Evolutionary conservation across 352 stramenopile genomes (phyloP).

Genomic region (Phytophthora cactorum): DNA sequence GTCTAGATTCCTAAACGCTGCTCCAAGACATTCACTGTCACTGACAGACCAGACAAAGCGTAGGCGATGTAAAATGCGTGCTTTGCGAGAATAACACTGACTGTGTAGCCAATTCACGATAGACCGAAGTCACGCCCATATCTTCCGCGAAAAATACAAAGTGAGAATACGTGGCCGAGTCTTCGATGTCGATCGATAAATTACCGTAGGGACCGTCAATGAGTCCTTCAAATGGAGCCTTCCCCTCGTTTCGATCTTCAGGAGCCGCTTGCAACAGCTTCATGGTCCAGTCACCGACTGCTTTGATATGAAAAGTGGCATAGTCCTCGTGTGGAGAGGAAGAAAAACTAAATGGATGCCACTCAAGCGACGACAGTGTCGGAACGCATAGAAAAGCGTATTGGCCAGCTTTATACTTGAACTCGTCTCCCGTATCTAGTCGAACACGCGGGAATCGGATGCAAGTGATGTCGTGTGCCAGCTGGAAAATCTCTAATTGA

Average conservation of each 20-base stretch:
- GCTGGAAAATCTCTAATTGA: constrained; percentile 19
- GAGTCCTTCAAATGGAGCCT: constrained; percentile 34
- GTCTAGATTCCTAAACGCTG: constrained; percentile 28
- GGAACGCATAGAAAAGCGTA: constrained; percentile 86
- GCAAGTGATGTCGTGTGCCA: constrained; percentile 35
- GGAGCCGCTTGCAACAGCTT: constrained; percentile 35
- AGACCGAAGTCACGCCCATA: constrained; percentile 48
- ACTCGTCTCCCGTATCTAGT: constrained; percentile 35
- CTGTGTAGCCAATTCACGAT: constrained; percentile 44
- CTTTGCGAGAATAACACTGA: constrained; percentile 16
- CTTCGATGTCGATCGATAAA: constrained; percentile 48
- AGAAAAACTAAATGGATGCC: constrained; percentile 89
- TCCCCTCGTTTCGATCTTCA: constrained; percentile 6
- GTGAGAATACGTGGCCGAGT: constrained; percentile 44
- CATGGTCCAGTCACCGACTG: constrained; percentile 64
- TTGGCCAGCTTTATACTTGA: constrained; percentile 50
- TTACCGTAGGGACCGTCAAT: constrained; percentile 58
- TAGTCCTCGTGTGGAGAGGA: constrained; percentile 63
- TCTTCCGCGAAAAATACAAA: constrained; percentile 48
- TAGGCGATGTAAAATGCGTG: constrained; percentile 33
- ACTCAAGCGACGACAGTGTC: constrained; percentile 56
- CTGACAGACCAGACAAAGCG: constrained; percentile 50
- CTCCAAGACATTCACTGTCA: constrained; percentile 42
- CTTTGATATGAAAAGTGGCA: constrained; percentile 63
- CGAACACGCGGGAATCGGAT: constrained; percentile 46